Base-by-base conservation (phyloP, 768 basidiomycete species). In the Mrakia frigida region DNA sequence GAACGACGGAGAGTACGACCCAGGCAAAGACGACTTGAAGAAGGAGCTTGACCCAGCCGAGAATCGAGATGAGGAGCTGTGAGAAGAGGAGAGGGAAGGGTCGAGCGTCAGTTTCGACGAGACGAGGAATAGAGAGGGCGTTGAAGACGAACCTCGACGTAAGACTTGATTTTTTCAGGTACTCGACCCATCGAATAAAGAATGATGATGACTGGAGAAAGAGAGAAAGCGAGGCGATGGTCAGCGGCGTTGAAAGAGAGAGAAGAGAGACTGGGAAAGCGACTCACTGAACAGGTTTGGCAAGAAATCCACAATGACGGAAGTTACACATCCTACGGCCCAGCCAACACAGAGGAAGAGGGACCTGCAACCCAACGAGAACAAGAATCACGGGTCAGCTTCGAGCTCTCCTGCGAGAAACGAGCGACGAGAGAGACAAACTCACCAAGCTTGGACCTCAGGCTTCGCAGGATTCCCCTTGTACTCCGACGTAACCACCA, bases 11-110 rank as follows among this genome's bases (percentile, higher is more conserved):
- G 63, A 92, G 84, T 31, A 88, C 85, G 78, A 92, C 88, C 92
- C 92, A 93, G 68, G 88, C 86, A 89, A 90, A 91, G 4, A 88
- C 82, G 4, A 89, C 84, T 77, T 90, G 89, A 13, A 92, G 85
- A 3, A 86, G 83, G 11, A 92, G 83, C 81, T 92, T 92, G 37
- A 92, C 82, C 90, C 91, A 92, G 37, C 86, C 85, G 16, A 88
- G 87, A 28, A 92, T 89, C 10, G 91, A 90, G 78, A 90, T 85
- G 33, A 87, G 87, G 70, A 92, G 85, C 90, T 50, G 46, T 4
- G 11, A 18, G 13, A 23, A 33, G 13, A 5, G n/a, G 23, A 25
- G 21, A 46, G 16, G 9, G 7, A 33, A n/a, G 14, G 11, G 5
- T 7, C 6, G 35, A 35, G 61, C 18, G 11, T 46, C 18, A 18